Evolutionary conservation across 768 basidiomycete species (phyloP), one percentile per base, ranked within the genome.

Genomic region (Agaricus blazei): DNA sequence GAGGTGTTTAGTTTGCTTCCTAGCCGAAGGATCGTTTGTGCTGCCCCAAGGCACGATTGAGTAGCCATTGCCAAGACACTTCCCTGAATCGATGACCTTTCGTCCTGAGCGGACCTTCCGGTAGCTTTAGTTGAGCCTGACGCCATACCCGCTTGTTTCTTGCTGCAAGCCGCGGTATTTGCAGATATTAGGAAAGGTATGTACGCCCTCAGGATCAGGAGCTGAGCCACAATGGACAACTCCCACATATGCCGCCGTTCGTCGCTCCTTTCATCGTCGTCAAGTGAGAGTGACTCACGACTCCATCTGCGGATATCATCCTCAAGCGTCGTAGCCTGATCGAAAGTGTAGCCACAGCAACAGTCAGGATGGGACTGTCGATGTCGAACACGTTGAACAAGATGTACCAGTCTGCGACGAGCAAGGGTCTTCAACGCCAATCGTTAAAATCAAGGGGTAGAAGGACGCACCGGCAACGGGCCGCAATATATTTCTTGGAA

Each of bases 141-240:
- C 3, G 45, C 23, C 12, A 45, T 37, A 31, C 40, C 23, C 42
- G 42, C 52, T 55, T 48, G 46, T 40, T 43, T 38, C 48, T 42
- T 37, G 23, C 34, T 48, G 26, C 41, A 31, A 29, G 49, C 51
- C 24, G 46, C 51, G 44, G 47, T 40, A 50, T 36, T 34, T 23
- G 45, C 36, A 37, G 45, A 52, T 36, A 47, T 8, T 63, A 89
- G 67, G 67, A 89, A 87, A 0, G 89, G 88, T n/a, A 82, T 64
- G 64, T 85, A 90, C 5, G 81, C 70, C 67, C 81, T 82, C 59
- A 89, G 69, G 52, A 87, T 72, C 51, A 90, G 64, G 38, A 81
- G 69, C 59, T 88, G 76, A 4, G 83, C 82, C 49, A 80, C 72
- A 43, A 87, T 77, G 0, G 77, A 75, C 48, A 90, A 68, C 59